Percentiles rank a stretch among this genome's conserved stretches.
phyloP scores from a whole-genome alignment of 768 basidiomycete genomes.

The Boletellus sp. region DNA sequence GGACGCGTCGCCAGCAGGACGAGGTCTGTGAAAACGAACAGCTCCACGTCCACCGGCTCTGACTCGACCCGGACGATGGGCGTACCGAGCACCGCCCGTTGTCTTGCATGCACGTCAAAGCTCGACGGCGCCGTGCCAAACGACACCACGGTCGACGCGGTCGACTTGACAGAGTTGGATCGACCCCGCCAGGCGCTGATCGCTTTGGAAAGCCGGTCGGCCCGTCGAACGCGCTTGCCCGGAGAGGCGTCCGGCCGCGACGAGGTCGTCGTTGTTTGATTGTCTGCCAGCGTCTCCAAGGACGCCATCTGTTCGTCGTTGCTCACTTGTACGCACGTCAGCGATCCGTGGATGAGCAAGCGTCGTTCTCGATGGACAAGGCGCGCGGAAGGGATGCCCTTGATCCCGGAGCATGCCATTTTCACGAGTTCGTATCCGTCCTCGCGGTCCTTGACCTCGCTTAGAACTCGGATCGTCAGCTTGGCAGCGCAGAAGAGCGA shows the following conservation, averaged over 20 bases:
- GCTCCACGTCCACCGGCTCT: constrained; percentile 30
- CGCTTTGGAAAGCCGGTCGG: constrained; percentile 36
- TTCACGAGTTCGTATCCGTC: constrained; percentile 81
- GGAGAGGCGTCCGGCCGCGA: not conserved
- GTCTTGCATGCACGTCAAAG: constrained; percentile 20
- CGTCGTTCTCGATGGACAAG: constrained; percentile 73
- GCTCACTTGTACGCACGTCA: constrained; percentile 42
- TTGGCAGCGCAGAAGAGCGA: constrained; percentile 65
- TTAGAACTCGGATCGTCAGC: constrained; percentile 69
- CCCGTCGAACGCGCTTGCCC: constrained; percentile 4
- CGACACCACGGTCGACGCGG: constrained; percentile 24
- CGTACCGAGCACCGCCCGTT: constrained; percentile 2
- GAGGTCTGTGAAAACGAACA: constrained; percentile 66
- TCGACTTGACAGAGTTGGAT: constrained; percentile 37
- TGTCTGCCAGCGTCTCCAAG: not conserved
- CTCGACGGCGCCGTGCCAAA: constrained; percentile 30
- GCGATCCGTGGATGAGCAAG: constrained; percentile 63
- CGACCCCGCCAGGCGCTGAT: constrained; percentile 46
- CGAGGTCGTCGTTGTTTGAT: not conserved
- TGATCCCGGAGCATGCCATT: constrained; percentile 52
- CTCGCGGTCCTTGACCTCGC: constrained; percentile 81
- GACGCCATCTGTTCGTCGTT: constrained; percentile 23
- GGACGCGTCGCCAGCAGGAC: constrained; percentile 47
- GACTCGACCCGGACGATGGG: constrained; percentile 27
- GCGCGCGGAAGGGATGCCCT: constrained; percentile 49